Conservation (phyloP, 2,329 filamentous ascomycete species). For the Raffaelea ambrosiae region DNA sequence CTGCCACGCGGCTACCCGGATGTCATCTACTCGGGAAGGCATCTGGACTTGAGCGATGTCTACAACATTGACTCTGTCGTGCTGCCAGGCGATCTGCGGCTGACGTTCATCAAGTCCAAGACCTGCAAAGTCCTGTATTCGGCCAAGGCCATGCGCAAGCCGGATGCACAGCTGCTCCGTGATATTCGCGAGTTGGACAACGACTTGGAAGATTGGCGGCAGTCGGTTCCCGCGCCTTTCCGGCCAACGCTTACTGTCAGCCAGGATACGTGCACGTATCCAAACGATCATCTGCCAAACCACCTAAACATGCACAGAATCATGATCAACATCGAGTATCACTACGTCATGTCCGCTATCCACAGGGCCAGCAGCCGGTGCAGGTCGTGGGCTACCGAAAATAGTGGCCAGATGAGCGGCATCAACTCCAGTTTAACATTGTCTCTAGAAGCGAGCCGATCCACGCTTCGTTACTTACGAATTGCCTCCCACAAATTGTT, state of each 20-base stretch:
- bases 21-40: too few species aligned
- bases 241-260: constrained; percentile 31
- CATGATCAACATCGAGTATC: constrained; percentile 45
- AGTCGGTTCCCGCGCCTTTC: constrained; percentile 33
- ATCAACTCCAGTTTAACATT: constrained; percentile 38
- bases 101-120: constrained; percentile 44
- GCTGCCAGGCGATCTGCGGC: constrained; percentile 38
- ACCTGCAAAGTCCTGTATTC: constrained; percentile 41
- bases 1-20: constrained; percentile 23
- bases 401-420: constrained; percentile 23
- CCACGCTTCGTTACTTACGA: constrained; percentile 39
- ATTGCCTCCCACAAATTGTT: constrained; percentile 31
- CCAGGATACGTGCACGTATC: constrained; percentile 14
- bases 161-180: constrained; percentile 44
- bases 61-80: constrained; percentile 14
- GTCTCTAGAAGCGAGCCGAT: constrained; percentile 46
- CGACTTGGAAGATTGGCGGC: constrained; percentile 45
- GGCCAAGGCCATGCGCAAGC: constrained; percentile 33
- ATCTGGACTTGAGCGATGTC: not conserved
- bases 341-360: constrained; percentile 46
- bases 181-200: constrained; percentile 48
- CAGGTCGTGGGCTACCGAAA: constrained; percentile 26
- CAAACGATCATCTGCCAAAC: constrained; percentile 12
- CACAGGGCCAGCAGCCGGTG: constrained; percentile 46
- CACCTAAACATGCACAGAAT: constrained; percentile 21